A percentile compares a stretch with the other conserved stretches of the same genome.
phyloP scores from a whole-genome alignment of 805 yeast species.

The Starmerella kuoi region DNA sequence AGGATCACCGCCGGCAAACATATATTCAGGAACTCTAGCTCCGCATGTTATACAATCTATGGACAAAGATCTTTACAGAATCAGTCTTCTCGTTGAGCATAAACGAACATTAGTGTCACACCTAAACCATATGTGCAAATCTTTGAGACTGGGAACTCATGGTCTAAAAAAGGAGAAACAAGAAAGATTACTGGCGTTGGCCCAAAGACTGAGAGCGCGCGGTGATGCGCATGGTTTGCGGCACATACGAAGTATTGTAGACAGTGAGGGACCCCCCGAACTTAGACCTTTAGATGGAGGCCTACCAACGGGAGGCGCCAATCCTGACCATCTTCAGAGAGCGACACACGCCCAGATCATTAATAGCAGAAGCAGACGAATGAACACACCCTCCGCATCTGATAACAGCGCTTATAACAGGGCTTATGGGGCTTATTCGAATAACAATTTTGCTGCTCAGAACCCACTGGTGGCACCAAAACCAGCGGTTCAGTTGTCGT shows the following conservation, averaged over 20 bases:
- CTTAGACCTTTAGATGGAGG: background rate
- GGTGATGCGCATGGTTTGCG: background rate
- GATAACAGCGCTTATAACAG: background rate
- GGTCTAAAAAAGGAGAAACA: conserved; percentile 55
- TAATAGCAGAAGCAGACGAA: too few species aligned
- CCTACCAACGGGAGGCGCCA: background rate
- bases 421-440: background rate
- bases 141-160: conserved; percentile 35
- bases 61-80: background rate
- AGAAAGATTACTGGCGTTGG: conserved; percentile 37
- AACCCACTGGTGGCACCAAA: background rate
- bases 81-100: background rate
- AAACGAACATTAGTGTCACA: conserved; percentile 18
- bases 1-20: too few species aligned
- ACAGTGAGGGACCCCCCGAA: background rate
- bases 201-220: background rate
- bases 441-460: background rate
- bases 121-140: conserved; percentile 25
- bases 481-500: conserved; percentile 4
- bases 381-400: background rate
- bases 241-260: conserved; percentile 3
- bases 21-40: too few species aligned
- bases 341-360: background rate
- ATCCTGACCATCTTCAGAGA: background rate
- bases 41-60: background rate